Evolutionary conservation across 192 early-diverging fungal genomes (phyloP).

Genomic region (Podila verticillata): DNA sequence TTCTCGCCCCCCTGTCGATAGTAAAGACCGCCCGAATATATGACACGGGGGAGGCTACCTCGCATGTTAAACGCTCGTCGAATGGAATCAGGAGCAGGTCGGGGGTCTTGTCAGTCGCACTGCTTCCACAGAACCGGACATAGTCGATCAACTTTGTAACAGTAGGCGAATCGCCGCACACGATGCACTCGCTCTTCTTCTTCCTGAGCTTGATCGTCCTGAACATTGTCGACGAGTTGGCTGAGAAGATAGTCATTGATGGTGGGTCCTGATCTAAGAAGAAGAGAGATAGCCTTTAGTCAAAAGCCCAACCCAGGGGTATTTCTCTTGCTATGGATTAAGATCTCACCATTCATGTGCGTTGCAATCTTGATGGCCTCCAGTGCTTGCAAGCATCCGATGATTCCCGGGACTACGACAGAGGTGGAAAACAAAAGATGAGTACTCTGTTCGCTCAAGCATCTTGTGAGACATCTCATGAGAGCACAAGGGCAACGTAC

Average conservation of each 20-base stretch:
- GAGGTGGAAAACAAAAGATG: neutral
- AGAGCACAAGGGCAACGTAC: conserved; percentile 43
- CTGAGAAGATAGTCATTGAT: conserved; percentile 86
- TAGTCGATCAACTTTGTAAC: conserved; percentile 90
- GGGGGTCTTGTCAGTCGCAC: conserved; percentile 78
- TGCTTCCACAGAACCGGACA: conserved; percentile 87
- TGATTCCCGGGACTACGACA: conserved; percentile 84
- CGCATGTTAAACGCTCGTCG: conserved; percentile 25
- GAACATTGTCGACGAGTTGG: conserved; percentile 72
- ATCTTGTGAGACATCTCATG: too few species aligned
- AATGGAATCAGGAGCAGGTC: conserved; percentile 20
- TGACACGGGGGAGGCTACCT: conserved; percentile 14
- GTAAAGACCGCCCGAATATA: neutral
- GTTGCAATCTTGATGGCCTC: conserved; percentile 89
- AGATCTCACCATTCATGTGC: conserved; percentile 61
- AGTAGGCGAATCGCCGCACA: conserved; percentile 89
- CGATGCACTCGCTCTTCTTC: conserved; percentile 74
- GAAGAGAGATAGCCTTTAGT: neutral
- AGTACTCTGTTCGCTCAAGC: too few species aligned
- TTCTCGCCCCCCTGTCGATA: neutral
- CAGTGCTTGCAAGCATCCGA: conserved; percentile 93
- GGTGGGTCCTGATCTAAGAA: conserved; percentile 56
- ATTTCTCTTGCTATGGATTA: neutral
- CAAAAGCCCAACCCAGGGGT: too few species aligned
- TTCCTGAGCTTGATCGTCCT: conserved; percentile 82